Evolutionary conservation across 345 rosid genomes (phyloP).

Genomic region (Triadica sebifera): DNA sequence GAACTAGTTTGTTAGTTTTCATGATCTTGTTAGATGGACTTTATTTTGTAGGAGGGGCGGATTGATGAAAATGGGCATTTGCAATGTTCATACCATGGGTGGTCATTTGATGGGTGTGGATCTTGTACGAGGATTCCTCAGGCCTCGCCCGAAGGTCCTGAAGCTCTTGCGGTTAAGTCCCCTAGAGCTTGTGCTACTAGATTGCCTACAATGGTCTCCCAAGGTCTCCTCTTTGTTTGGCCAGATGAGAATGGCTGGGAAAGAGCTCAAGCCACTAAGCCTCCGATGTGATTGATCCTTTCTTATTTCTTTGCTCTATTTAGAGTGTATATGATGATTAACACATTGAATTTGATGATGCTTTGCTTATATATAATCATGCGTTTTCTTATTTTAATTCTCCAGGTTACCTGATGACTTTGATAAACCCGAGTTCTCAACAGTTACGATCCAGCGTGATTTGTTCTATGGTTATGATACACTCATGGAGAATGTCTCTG

Average conservation of each 20-base stretch:
- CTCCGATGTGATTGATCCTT: conserved; percentile 54
- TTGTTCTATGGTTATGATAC: conserved; percentile 90
- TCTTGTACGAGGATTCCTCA: conserved; percentile 88
- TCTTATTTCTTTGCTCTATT: conserved; percentile 3
- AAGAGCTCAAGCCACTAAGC: conserved; percentile 70
- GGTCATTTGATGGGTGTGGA: conserved; percentile 91
- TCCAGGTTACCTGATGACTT: conserved; percentile 90
- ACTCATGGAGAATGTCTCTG: conserved; percentile 97
- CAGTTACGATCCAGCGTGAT: conserved; percentile 90
- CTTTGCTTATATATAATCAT: conserved; percentile 4
- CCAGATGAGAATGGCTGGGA: conserved; percentile 89
- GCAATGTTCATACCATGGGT: conserved; percentile 98
- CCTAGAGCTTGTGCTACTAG: conserved; percentile 76
- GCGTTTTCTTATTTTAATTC: conserved; percentile 8
- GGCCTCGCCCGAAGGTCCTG: conserved; percentile 86
- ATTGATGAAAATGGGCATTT: conserved; percentile 93
- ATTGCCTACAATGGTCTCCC: conserved; percentile 88
- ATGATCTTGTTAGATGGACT: conserved; percentile 14
- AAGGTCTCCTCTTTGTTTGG: conserved; percentile 97
- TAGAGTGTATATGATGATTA: neutral
- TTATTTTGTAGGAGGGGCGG: conserved; percentile 71
- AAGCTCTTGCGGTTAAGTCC: conserved; percentile 79
- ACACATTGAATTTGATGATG: neutral
- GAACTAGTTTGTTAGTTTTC: neutral
- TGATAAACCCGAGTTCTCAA: conserved; percentile 76